A percentile compares a stretch with the other conserved stretches of the same genome.
Conservation (phyloP, 345 rosid species). For the Salix udensis region DNA sequence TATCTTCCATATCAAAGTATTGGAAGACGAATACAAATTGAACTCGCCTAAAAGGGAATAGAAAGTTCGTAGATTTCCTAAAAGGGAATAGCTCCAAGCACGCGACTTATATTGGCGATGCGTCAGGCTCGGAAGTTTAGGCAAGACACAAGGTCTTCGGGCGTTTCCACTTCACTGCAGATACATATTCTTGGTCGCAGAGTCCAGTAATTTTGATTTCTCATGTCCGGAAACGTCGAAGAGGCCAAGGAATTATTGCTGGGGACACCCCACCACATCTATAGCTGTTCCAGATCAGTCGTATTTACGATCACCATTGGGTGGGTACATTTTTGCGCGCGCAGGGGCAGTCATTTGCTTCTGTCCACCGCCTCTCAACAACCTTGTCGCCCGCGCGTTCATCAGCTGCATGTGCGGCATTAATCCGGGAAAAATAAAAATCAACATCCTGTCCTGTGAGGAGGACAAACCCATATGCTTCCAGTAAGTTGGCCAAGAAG, state of each 20-base stretch:
- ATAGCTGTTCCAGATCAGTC: background rate
- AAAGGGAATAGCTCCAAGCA: background rate
- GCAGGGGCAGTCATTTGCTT: background rate
- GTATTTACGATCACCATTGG: background rate
- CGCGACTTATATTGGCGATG: background rate
- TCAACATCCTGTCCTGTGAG: background rate
- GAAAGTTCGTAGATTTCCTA: background rate
- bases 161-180: background rate
- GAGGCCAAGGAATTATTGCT: slow-evolving; percentile 1
- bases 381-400: background rate
- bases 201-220: background rate
- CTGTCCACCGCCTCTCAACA: background rate
- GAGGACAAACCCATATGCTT: background rate
- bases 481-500: background rate
- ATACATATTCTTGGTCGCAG: background rate
- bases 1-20: background rate
- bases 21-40: background rate
- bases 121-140: background rate
- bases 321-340: background rate
- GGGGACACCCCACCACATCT: background rate
- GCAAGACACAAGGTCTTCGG: background rate
- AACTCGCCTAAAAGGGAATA: background rate
- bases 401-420: background rate
- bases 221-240: background rate
- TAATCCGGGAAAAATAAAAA: background rate